A percentile compares a stretch with the other conserved stretches of the same genome.
These are phyloP conservation scores for Dictyostelium firmibasis DNA, from an alignment of 78 protist genomes.

Conservation along the genomic window DNA sequence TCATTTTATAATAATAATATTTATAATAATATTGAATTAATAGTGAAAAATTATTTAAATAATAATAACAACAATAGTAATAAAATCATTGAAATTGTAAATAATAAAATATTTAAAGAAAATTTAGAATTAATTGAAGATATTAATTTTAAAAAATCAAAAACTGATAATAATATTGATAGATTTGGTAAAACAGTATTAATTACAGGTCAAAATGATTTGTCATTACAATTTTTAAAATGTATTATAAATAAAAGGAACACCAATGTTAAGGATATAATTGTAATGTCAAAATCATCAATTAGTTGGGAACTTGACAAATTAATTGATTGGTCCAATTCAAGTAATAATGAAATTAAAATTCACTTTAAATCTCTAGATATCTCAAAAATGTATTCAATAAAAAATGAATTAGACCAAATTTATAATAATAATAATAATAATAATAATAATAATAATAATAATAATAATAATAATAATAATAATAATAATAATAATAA, in stretches of 20 bases:
- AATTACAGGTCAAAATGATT: background rate
- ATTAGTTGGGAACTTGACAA: background rate
- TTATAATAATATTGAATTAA: background rate
- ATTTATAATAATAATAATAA: background rate
- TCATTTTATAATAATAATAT: background rate
- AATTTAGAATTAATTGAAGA: background rate
- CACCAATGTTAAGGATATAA: background rate
- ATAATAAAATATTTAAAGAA: background rate
- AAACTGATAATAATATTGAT: background rate
- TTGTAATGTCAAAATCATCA: background rate
- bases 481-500: background rate
- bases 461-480: background rate
- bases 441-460: background rate
- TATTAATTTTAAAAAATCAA: background rate
- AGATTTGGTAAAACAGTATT: background rate
- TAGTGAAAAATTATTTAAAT: background rate
- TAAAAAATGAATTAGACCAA: background rate
- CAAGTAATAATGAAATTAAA: background rate
- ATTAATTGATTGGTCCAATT: background rate
- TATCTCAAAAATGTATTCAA: conserved; percentile 1
- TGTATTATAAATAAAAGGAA: background rate
- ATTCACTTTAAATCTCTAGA: background rate
- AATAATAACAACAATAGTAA: background rate
- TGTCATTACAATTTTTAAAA: background rate
- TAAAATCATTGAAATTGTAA: background rate